Conservation (phyloP, 257 asterid species). For the Przewalskia tangutica region DNA sequence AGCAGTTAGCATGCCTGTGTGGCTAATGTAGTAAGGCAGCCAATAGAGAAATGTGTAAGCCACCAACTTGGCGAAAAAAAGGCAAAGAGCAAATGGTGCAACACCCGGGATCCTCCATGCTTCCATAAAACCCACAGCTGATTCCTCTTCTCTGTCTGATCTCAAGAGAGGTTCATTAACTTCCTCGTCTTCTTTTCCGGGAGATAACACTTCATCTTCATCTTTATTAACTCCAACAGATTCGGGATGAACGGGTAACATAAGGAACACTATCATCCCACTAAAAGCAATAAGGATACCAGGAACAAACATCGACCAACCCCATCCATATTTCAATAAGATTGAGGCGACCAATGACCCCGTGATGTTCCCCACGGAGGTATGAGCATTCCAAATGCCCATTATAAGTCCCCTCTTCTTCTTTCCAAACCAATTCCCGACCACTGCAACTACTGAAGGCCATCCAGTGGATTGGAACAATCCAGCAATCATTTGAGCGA, state of each 20-base stretch:
- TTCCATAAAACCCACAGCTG: slow-evolving; percentile 70
- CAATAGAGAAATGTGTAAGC: slow-evolving; percentile 91
- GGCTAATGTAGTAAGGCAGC: slow-evolving; percentile 96
- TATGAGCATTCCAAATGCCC: slow-evolving; percentile 98
- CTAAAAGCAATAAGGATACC: slow-evolving; percentile 52
- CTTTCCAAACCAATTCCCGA: slow-evolving; percentile 96
- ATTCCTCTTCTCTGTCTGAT: slow-evolving; percentile 14
- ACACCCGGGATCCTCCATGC: slow-evolving; percentile 98
- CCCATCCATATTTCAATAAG: slow-evolving; percentile 86
- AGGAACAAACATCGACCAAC: slow-evolving; percentile 84
- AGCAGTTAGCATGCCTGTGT: slow-evolving; percentile 45
- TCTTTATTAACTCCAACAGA: slow-evolving; percentile 38
- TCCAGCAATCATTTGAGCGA: slow-evolving; percentile 86
- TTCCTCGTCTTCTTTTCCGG: slow-evolving; percentile 45
- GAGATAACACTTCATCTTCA: slow-evolving; percentile 22
- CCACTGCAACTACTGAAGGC: slow-evolving; percentile 96
- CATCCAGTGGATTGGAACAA: slow-evolving; percentile 94
- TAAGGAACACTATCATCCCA: slow-evolving; percentile 47
- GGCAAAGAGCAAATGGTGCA: slow-evolving; percentile 81
- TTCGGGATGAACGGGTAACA: slow-evolving; percentile 72
- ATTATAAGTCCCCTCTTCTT: slow-evolving; percentile 92
- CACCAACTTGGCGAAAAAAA: slow-evolving; percentile 85
- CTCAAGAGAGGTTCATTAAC: slow-evolving; percentile 44
- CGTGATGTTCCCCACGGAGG: slow-evolving; percentile 84
- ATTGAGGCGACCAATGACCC: slow-evolving; percentile 78